A percentile compares a stretch with the other conserved stretches of the same genome.
Evolutionary conservation across 257 asterid species (phyloP).

Genomic region (Cordia subcordata): DNA sequence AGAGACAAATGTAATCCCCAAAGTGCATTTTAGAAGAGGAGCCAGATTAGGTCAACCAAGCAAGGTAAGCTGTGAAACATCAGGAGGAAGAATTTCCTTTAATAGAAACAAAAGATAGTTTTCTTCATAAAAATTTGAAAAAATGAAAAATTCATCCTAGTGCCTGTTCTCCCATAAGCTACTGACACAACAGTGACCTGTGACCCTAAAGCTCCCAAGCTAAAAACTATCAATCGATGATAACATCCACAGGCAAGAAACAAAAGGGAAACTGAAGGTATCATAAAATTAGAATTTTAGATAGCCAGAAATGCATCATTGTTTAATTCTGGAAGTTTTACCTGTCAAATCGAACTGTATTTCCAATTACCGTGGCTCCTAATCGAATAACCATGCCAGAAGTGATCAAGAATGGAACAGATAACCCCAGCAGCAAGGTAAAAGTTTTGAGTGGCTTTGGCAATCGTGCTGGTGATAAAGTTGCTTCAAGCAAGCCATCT

Average conservation of each 20-base stretch:
- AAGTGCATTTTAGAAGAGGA: too few relatives aligned
- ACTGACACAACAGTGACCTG: too few relatives aligned
- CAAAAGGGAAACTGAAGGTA: neutral
- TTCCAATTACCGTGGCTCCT: slow-evolving; percentile 61
- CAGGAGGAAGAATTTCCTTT: too few relatives aligned
- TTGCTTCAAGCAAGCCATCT: slow-evolving; percentile 99
- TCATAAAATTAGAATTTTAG: neutral
- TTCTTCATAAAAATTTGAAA: too few relatives aligned
- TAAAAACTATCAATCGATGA: neutral
- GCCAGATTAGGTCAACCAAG: too few relatives aligned
- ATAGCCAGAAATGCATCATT: neutral
- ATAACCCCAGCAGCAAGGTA: slow-evolving; percentile 67
- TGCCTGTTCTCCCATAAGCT: too few relatives aligned
- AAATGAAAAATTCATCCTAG: too few relatives aligned
- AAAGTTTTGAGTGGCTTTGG: slow-evolving; percentile 86
- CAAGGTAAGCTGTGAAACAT: too few relatives aligned
- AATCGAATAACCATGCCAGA: slow-evolving; percentile 74
- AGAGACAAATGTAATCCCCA: too few relatives aligned
- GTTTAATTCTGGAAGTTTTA: slow-evolving; percentile 16
- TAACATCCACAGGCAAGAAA: neutral
- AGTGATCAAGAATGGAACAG: slow-evolving; percentile 64
- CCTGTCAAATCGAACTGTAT: slow-evolving; percentile 69
- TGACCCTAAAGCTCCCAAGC: too few relatives aligned
- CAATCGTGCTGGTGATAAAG: slow-evolving; percentile 76
- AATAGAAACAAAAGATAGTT: too few relatives aligned